Percentiles rank a stretch among this genome's conserved stretches.
phyloP scores from a whole-genome alignment of 345 rosid genomes.

The Corchorus capsularis region DNA sequence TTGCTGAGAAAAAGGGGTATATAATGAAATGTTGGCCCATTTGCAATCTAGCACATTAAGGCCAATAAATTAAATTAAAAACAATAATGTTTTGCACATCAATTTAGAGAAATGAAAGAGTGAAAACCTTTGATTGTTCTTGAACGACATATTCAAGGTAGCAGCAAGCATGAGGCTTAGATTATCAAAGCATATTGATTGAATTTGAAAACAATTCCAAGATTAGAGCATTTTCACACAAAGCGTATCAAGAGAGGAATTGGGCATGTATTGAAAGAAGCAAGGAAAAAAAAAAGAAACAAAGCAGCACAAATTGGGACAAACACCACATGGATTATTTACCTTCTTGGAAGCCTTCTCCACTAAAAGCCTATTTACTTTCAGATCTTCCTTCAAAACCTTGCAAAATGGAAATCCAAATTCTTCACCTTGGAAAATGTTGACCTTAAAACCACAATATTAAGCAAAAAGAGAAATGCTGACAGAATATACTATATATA shows the following conservation, averaged over 20 bases:
- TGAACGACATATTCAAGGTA: constrained; percentile 49
- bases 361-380: no score
- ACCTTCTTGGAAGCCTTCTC: no score
- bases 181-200: constrained; percentile 72
- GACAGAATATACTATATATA: no score
- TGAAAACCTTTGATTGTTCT: constrained; percentile 62
- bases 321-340: no score
- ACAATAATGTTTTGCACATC: neutral
- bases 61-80: neutral
- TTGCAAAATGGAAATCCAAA: no score
- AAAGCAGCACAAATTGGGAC: no score
- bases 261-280: no score
- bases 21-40: constrained; percentile 66
- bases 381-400: no score
- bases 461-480: no score
- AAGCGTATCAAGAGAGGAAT: constrained; percentile 2
- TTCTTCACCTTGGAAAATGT: no score
- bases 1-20: constrained; percentile 77
- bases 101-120: constrained; percentile 7
- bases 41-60: constrained; percentile 48
- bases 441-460: no score
- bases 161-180: constrained; percentile 73
- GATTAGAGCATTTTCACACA: constrained; percentile 18
- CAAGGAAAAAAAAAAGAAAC: no score
- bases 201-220: constrained; percentile 50